A percentile compares a stretch with the other conserved stretches of the same genome.
phyloP scores from a whole-genome alignment of 1,284 basidiomycete genomes.

The Mycosarcoma mackinlayi region DNA sequence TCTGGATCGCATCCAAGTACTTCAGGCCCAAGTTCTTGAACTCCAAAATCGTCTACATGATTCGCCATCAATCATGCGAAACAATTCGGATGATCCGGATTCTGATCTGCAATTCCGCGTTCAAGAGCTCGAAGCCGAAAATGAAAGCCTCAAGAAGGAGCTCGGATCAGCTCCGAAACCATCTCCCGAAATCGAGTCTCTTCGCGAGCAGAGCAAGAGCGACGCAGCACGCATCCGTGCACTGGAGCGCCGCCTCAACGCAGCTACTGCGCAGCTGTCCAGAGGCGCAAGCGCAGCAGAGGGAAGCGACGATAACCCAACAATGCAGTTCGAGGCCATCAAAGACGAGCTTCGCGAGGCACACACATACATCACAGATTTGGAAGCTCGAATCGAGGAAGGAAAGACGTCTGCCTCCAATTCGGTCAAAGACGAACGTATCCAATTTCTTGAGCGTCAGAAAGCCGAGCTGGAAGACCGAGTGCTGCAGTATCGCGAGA shows the following conservation, averaged over 20 bases:
- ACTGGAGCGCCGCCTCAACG: conserved; percentile 27
- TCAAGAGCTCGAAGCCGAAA: conserved; percentile 21
- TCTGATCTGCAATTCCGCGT: conserved; percentile 13
- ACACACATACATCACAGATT: conserved; percentile 18
- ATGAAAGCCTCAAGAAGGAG: background rate
- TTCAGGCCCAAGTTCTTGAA: conserved; percentile 18
- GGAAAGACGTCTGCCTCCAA: conserved; percentile 11
- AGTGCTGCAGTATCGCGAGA: conserved; percentile 45
- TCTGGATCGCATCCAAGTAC: conserved; percentile 19
- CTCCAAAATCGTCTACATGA: background rate
- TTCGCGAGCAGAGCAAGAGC: conserved; percentile 20
- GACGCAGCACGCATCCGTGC: conserved; percentile 31
- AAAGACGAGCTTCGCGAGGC: conserved; percentile 23
- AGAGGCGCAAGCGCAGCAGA: conserved; percentile 3
- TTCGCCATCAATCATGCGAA: background rate
- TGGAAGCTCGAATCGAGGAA: conserved; percentile 14
- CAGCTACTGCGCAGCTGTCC: conserved; percentile 24
- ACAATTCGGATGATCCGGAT: conserved; percentile 1
- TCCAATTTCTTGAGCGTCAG: conserved; percentile 29
- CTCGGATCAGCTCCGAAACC: background rate
- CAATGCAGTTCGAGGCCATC: conserved; percentile 12
- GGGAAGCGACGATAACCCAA: conserved; percentile 8
- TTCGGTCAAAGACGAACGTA: conserved; percentile 25
- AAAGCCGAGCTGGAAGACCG: conserved; percentile 45
- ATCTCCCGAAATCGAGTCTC: conserved; percentile 10